phyloP scores from a whole-genome alignment of 1,284 basidiomycete species.

The Ganoderma leucocontextum region DNA sequence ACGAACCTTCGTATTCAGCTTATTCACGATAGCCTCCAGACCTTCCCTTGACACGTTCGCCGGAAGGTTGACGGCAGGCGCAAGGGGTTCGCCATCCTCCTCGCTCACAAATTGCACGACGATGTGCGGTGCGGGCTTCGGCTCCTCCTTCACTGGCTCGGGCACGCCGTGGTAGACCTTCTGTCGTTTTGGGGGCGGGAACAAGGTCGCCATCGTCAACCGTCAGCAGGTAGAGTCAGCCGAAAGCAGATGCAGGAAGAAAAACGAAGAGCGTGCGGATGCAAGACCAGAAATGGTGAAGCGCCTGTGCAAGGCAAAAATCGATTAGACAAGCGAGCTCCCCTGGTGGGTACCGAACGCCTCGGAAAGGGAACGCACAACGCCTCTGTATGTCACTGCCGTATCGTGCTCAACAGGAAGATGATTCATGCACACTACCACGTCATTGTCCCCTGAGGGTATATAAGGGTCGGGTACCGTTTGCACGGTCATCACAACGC shows the following conservation, averaged over 20 bases:
- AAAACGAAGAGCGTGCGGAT: conserved; percentile 22
- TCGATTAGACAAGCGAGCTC: conserved; percentile 18
- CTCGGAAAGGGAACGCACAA: conserved; percentile 27
- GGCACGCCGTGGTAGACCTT: conserved; percentile 81
- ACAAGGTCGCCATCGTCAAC: conserved; percentile 86
- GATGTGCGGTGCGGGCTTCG: conserved; percentile 70
- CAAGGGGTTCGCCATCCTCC: conserved; percentile 81
- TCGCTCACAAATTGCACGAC: conserved; percentile 93
- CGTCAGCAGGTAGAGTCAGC: conserved; percentile 18
- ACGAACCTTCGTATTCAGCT: conserved; percentile 75
- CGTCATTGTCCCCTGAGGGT: conserved; percentile 4
- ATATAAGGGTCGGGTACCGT: conserved; percentile 22
- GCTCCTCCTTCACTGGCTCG: conserved; percentile 65
- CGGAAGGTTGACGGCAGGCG: conserved; percentile 88
- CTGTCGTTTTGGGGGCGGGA: conserved; percentile 87
- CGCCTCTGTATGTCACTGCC: conserved; percentile 14
- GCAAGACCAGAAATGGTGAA: conserved; percentile 29
- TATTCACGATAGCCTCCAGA: conserved; percentile 88
- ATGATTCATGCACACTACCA: conserved; percentile 24
- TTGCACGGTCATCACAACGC: conserved; percentile 10
- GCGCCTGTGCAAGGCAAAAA: conserved; percentile 14
- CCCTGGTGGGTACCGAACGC: conserved; percentile 29
- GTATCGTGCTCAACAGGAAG: conserved; percentile 12
- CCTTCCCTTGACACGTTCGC: conserved; percentile 88
- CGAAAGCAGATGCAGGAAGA: conserved; percentile 9